Evolutionary conservation across 192 early-diverging fungal genomes (phyloP), one percentile per base, ranked within the genome.

Genomic region (Coemansia sp.): DNA sequence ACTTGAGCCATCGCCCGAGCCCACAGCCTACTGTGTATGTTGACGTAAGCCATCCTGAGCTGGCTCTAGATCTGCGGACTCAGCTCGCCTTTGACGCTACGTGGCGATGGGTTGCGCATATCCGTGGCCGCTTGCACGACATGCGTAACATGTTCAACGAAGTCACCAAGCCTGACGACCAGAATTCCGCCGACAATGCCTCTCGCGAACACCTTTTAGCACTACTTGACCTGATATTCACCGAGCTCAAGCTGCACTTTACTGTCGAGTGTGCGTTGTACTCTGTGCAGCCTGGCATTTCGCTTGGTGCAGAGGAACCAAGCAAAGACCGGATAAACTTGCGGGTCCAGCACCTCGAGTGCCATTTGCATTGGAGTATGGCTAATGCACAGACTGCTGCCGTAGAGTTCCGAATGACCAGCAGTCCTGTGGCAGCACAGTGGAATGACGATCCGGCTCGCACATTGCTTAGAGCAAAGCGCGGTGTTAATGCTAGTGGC

Each of bases 21-120:
- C 78, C 78, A 14, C 72, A 81, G 53, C 78, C 78, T 1, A 60
- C 67, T 21, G 71, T 81, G 38, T 59, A 57, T 14, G 14, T 81
- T 12, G 69, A 81, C 12, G 22, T 81, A 8, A 68, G 62, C 23
- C 65, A 59, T 1, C 78, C 78, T 3, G 78, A 81, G 64, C 61
- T 75, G 10, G 25, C 60, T n/a, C 55, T 81, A 12, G 73, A 81
- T 37, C 58, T 81, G 64, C 60, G 50, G 17, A 72, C 67, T 0
- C 72, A 75, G 69, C 57, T 81, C 35, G 78, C 78, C 8, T n/a
- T 81, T 39, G 78, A 75, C 35, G 69, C 72, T 17, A 69, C 78
- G 3, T 51, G 54, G 29, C 19, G 8, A 16, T 81, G 78, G 78
- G 54, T 45, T 17, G 47, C 5, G 10, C 66, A 67, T 37, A 63